These are phyloP conservation scores for Monosporascus sp. DNA, from an alignment of 2,329 filamentous ascomycete species.

Conservation along the genomic window DNA sequence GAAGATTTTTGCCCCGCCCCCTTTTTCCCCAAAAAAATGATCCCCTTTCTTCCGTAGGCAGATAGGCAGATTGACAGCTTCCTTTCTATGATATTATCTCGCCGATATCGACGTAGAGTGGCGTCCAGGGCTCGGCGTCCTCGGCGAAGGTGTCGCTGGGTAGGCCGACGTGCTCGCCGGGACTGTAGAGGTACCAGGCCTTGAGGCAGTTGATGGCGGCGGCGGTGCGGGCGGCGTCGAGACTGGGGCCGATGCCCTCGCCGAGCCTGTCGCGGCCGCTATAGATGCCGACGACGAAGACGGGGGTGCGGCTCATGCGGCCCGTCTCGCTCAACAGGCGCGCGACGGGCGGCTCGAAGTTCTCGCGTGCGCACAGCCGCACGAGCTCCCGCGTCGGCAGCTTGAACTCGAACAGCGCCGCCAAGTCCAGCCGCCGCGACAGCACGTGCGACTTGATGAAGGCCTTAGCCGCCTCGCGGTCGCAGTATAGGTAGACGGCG, in stretches of 20 bases:
- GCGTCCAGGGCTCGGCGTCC: slow-evolving; percentile 58
- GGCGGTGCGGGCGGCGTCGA: slow-evolving; percentile 71
- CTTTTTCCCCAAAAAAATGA: not conserved
- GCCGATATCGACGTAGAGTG: slow-evolving; percentile 64
- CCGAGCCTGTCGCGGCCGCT: slow-evolving; percentile 87
- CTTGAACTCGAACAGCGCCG: slow-evolving; percentile 75
- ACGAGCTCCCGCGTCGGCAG: slow-evolving; percentile 79
- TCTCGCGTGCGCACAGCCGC: slow-evolving; percentile 79
- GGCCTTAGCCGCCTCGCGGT: slow-evolving; percentile 68
- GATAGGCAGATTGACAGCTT: not conserved
- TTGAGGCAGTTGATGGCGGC: slow-evolving; percentile 84
- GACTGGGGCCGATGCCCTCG: slow-evolving; percentile 74
- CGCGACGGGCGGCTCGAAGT: slow-evolving; percentile 82
- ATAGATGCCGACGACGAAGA: slow-evolving; percentile 92
- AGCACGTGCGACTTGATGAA: slow-evolving; percentile 85
- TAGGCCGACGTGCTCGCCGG: slow-evolving; percentile 56
- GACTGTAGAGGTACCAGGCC: slow-evolving; percentile 94
- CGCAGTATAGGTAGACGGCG: slow-evolving; percentile 79
- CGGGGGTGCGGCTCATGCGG: slow-evolving; percentile 74
- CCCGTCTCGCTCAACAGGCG: slow-evolving; percentile 89
- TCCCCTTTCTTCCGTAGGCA: slow-evolving; percentile 1
- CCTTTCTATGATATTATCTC: slow-evolving; percentile 52
- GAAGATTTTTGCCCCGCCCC: not conserved
- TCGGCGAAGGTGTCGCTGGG: slow-evolving; percentile 65
- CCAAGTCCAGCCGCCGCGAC: slow-evolving; percentile 70